Evolutionary conservation across 2,329 filamentous ascomycete species (phyloP).

Genomic region (Fusarium burgessii): DNA sequence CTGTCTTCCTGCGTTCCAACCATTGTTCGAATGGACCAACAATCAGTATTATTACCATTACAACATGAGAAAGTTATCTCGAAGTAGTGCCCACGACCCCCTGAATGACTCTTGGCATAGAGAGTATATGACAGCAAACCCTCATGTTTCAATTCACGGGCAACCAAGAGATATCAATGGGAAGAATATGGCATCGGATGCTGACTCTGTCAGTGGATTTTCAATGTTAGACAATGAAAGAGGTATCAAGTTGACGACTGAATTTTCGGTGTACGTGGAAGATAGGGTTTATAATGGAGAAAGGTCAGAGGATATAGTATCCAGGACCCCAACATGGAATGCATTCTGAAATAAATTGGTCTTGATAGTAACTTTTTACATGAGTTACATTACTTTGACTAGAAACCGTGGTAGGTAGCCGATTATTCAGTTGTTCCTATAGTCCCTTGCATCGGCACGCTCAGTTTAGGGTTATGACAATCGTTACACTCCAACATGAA

Average conservation of each 20-base stretch:
- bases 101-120: constrained; percentile 28
- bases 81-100: constrained; percentile 24
- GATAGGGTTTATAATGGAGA: constrained; percentile 27
- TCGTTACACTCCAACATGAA: background rate
- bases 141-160: constrained; percentile 17
- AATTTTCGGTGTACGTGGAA: constrained; percentile 39
- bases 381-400: background rate
- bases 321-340: constrained; percentile 35
- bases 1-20: constrained; percentile 56
- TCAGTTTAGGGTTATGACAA: too few species aligned
- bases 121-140: constrained; percentile 23
- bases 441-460: too few species aligned
- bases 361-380: background rate
- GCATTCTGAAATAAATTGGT: constrained; percentile 20
- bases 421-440: background rate
- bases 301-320: constrained; percentile 24
- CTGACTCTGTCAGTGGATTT: constrained; percentile 28
- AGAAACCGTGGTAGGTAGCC: background rate
- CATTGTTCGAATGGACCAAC: constrained; percentile 48
- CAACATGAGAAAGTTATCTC: constrained; percentile 38
- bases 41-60: constrained; percentile 23
- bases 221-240: constrained; percentile 31
- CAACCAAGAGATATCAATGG: background rate
- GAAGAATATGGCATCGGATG: constrained; percentile 17
- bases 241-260: constrained; percentile 37